Conservation (phyloP, 2,329 filamentous ascomycete genomes). For the Podosphaera fusca region DNA sequence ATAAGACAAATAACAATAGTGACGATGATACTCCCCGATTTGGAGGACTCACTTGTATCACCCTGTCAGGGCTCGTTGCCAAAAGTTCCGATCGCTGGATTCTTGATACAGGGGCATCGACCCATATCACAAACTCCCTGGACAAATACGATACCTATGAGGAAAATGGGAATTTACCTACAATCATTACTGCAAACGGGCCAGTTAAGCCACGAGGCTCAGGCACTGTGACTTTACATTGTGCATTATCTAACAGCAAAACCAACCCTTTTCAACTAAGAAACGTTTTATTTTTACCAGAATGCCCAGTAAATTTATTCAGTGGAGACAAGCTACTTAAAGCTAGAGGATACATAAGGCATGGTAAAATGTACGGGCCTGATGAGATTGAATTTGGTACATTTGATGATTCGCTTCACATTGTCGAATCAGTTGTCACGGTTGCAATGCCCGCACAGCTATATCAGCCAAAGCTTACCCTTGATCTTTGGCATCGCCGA, state of each 20-base stretch:
- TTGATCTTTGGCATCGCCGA: constrained; percentile 1
- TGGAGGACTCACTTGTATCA: neutral
- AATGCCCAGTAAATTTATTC: neutral
- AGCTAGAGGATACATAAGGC: neutral
- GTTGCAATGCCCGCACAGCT: neutral
- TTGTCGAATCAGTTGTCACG: neutral
- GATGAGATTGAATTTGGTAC: neutral
- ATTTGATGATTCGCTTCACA: neutral
- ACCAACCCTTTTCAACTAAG: neutral
- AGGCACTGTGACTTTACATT: neutral
- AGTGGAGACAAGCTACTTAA: neutral
- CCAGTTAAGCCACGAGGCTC: neutral
- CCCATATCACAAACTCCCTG: neutral
- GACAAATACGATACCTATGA: neutral
- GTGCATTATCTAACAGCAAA: neutral
- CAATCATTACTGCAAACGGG: neutral
- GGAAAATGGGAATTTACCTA: neutral
- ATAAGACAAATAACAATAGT: neutral
- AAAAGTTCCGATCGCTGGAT: neutral
- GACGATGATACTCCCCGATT: neutral
- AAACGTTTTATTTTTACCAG: neutral
- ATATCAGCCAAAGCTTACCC: neutral
- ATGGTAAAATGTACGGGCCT: neutral
- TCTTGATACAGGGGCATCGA: neutral
- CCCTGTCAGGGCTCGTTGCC: neutral